Evolutionary conservation across 257 asterid species (phyloP), one percentile per base, ranked within the genome.

Genomic region (Mentha longifolia): DNA sequence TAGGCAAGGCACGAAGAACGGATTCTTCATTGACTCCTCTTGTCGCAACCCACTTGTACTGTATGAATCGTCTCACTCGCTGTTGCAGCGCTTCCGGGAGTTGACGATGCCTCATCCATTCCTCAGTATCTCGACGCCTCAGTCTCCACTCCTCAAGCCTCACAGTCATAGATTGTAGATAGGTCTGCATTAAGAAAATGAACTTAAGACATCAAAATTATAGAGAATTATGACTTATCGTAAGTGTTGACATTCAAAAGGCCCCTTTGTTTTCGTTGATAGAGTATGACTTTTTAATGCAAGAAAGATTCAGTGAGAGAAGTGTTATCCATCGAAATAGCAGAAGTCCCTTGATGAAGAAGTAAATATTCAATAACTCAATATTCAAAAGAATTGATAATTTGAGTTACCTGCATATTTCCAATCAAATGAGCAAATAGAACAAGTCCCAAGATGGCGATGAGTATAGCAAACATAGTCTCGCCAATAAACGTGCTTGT

Each of bases 131-230:
- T 31, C 95, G 79, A 25, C 95, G 87, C 77, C 85, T 90, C 7
- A 92, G 85, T 54, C 98, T 86, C 98, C 98, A 92, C 72, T 92
- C 96, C 80, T 92, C 98, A 22, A 87, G 96, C 86, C 96, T 87
- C 90, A 92, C 95, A 19, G 95, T 89, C 71, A 86, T 76, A 16
- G 98, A 92, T 85, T 92, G 98, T 82, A 89, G 73, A 69, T 89
- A 92, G 49, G 98, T 92, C 98, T 92, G 31, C 76, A 72, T 54
- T 10, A 63, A 50, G 55, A 61, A 9, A 14, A 13, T 9, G 16
- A 19, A 49, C 4, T 19, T 33, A 50, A 39, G 14, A 15, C 74
- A 43, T 45, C 31, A 57, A n/a, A 28, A 41, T 41, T 6, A 19
- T 30, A 52, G 37, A 33, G 7, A 66, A 30, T 60, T n/a, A 15